These are phyloP conservation scores for Marsdenia floribunda DNA, from an alignment of 257 asterid species.

Conservation along the genomic window DNA sequence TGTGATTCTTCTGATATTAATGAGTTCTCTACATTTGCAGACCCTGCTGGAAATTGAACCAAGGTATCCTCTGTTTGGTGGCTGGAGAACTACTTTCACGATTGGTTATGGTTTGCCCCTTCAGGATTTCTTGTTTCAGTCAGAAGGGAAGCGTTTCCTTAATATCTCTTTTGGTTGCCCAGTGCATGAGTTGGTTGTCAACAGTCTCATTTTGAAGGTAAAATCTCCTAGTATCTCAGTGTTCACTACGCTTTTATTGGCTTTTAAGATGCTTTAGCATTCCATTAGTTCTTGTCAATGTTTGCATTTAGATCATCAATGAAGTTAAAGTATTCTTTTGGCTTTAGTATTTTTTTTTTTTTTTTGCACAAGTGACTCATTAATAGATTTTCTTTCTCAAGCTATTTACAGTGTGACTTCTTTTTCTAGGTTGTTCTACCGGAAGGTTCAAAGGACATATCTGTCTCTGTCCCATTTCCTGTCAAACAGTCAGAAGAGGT, in stretches of 20 bases:
- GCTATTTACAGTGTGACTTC: neutral
- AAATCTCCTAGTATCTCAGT: slow-evolving; percentile 10
- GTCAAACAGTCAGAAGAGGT: slow-evolving; percentile 76
- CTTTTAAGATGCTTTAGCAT: no score
- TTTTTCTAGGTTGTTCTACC: slow-evolving; percentile 76
- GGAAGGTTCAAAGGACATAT: slow-evolving; percentile 77
- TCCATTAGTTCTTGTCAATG: no score
- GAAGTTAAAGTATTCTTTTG: neutral
- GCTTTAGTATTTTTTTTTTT: neutral
- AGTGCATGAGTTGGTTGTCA: slow-evolving; percentile 70
- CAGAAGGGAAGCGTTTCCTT: slow-evolving; percentile 74
- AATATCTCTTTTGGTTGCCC: slow-evolving; percentile 80
- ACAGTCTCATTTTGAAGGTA: slow-evolving; percentile 87
- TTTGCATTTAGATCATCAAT: neutral
- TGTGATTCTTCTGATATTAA: slow-evolving; percentile 19
- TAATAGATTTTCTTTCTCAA: slow-evolving; percentile 2
- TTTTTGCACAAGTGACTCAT: neutral
- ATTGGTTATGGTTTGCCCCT: slow-evolving; percentile 94
- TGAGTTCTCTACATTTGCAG: slow-evolving; percentile 41
- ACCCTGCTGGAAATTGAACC: slow-evolving; percentile 92
- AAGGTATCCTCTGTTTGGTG: slow-evolving; percentile 96
- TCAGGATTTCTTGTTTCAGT: slow-evolving; percentile 73
- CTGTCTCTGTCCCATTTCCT: slow-evolving; percentile 61
- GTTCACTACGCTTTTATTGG: neutral
- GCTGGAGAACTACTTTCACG: slow-evolving; percentile 94